Percentiles rank a stretch among this genome's conserved stretches.
Conservation (phyloP, 2,329 filamentous ascomycete genomes). For the Penicillium sp. region DNA sequence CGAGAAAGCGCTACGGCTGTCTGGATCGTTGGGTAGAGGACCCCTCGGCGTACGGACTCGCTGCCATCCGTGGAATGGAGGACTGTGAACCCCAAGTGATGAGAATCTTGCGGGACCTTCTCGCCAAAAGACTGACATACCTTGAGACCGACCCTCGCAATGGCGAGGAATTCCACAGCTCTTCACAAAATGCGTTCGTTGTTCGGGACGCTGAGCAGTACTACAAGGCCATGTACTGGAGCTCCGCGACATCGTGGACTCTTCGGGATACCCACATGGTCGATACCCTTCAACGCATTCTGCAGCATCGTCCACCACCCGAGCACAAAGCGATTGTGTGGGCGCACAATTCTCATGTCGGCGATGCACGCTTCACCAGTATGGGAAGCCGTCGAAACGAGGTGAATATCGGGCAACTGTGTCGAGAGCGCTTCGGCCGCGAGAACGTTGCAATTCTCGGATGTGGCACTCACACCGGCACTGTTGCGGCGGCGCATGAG, state of each 20-base stretch:
- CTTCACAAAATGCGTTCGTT: conserved; percentile 48
- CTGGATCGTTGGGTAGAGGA: conserved; percentile 47
- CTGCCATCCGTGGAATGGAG: conserved; percentile 35
- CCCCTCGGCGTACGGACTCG: conserved; percentile 46
- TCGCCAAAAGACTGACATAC: conserved; percentile 41
- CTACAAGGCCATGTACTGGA: conserved; percentile 50
- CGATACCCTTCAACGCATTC: conserved; percentile 41
- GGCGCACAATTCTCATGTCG: conserved; percentile 51
- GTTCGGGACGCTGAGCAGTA: conserved; percentile 48
- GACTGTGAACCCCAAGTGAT: conserved; percentile 45
- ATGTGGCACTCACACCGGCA: conserved; percentile 47
- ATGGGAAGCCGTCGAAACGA: conserved; percentile 44
- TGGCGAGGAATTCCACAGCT: conserved; percentile 45
- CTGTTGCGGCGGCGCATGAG: conserved; percentile 47
- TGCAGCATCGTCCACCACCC: conserved; percentile 35
- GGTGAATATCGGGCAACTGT: conserved; percentile 51
- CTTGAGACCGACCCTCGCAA: conserved; percentile 24
- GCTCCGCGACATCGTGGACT: conserved; percentile 46
- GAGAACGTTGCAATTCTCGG: conserved; percentile 42
- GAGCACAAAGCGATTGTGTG: conserved; percentile 46
- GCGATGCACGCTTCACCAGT: conserved; percentile 49
- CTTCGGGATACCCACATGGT: conserved; percentile 51
- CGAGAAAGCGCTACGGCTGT: conserved; percentile 42
- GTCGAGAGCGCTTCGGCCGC: conserved; percentile 40
- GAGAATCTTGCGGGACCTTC: conserved; percentile 41